Evolutionary conservation across 768 basidiomycete species (phyloP), one percentile per base, ranked within the genome.

Genomic region (Hypholoma fasciculare): DNA sequence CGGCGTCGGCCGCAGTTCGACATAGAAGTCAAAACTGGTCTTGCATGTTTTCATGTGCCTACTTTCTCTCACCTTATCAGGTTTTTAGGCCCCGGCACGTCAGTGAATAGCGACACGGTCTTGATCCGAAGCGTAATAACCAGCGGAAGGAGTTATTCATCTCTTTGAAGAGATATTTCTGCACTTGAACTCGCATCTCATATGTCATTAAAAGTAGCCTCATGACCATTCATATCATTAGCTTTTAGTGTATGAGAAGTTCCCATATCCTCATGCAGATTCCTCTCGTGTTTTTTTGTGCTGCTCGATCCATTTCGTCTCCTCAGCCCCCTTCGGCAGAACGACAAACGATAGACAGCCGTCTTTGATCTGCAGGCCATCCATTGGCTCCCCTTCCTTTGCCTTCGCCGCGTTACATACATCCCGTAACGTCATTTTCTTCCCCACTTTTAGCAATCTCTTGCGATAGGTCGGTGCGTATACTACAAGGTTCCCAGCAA

Each of bases 391-490:
- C 2, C 82, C 86, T 16, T 79, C 79, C 70, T 84, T 87, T 17
- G 72, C 84, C 62, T 80, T 82, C 1, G 88, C 82, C 3, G 82
- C 85, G 9, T 72, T 73, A 63, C 87, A 88, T 3, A 96, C 88
- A 65, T 95, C 91, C 47, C 80, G 74, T 58, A 98, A 75, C 11
- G 89, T 89, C 85, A 96, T 88, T 70, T 90, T 94, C 75, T 88
- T 92, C 13, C 96, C 96, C 4, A 96, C 85, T 73, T 96, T 99
- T 58, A 99, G 76, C 47, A 98, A 72, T 39, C 93, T 82, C 66
- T 83, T 89, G 57, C 82, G 72, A 59, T 76, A 75, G 11, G 96
- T 98, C 67, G 88, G 87, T 36, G 91, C 92, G 72, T 97, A 98
- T 5, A 97, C 78, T 2, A 87, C 84, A 14, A 98, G 75, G 52